Conservation (phyloP, 331 rosid genomes). For the Malus hybrid region DNA sequence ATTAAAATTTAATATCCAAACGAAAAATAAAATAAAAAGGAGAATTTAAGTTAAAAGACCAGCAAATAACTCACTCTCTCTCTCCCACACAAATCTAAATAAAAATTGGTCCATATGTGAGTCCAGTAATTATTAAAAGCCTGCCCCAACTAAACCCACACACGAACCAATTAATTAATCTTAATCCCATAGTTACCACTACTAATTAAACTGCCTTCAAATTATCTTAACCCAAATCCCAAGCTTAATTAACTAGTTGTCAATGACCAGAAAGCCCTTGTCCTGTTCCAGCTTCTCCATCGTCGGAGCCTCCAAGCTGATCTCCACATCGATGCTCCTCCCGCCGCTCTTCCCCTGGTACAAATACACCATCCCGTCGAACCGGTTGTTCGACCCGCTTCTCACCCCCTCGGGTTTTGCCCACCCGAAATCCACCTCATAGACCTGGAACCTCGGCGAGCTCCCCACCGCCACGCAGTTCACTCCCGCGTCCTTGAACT, state of each 20-base stretch:
- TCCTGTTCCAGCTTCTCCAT: conserved; percentile 78
- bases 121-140: not conserved
- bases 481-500: conserved; percentile 91
- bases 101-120: not conserved
- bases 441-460: conserved; percentile 92
- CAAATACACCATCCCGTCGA: conserved; percentile 85
- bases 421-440: conserved; percentile 88
- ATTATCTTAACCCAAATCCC: conserved; percentile 4
- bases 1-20: too few relatives aligned
- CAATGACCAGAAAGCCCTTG: conserved; percentile 51
- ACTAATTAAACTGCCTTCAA: not conserved
- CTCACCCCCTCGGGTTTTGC: conserved; percentile 80
- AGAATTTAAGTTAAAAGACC: too few relatives aligned
- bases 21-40: too few relatives aligned
- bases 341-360: conserved; percentile 91
- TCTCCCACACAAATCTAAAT: not conserved
- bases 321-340: conserved; percentile 84
- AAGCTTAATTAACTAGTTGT: not conserved
- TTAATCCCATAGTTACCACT: not conserved
- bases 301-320: conserved; percentile 58
- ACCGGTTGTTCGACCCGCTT: conserved; percentile 80
- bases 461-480: conserved; percentile 93
- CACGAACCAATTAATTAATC: not conserved
- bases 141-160: not conserved
- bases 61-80: too few relatives aligned